Evolutionary conservation across 2,329 filamentous ascomycete genomes (phyloP), one percentile per base, ranked within the genome.

Genomic region (Ophiocordyceps camponoti-floridani): DNA sequence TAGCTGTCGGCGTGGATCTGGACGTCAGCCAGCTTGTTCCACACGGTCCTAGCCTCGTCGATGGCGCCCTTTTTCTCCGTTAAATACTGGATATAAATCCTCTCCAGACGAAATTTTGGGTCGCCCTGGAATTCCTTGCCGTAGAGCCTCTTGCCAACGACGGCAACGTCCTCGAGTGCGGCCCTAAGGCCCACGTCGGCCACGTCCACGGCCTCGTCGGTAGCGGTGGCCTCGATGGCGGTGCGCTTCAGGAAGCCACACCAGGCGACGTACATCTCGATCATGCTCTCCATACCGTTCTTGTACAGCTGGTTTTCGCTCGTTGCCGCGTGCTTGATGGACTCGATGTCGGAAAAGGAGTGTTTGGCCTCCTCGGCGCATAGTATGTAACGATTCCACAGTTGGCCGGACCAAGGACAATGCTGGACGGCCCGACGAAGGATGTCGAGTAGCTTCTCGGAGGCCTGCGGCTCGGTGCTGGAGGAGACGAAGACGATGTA

Each of bases 191-290:
- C 89, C 40, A 94, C 83, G 56, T 96, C 87, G 8, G 89, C 89
- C 42, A 94, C 77, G 56, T 95, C 88, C 30, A 83, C 72, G 45
- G 89, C 84, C 57, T 95, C 88, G 47, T 89, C 84, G 1, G 75
- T 76, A 1, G 82, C 77, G 47, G 77, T 76, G 1, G 77, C 70
- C 46, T 78, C 70, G 66, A 94, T 87, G 16, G 89, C 86, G 43
- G 80, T 80, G 23, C 91, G 82, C 51, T 89, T 86, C 18, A 98
- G 71, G 53, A 89, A 96, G 43, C 86, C 87, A 56, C 89, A 95
- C 91, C 91, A 98, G 0, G 88, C 82, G 44, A 85, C 79, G 56
- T 95, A 87, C 56, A 96, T 85, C 54, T 94, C 86, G 47, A 96
- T 74, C 30, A 95, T 78, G 51, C 88, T 84, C 43, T 86, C 78